These are phyloP conservation scores for Saturnispora sanitii DNA, from an alignment of 805 yeast species.

Conservation along the genomic window DNA sequence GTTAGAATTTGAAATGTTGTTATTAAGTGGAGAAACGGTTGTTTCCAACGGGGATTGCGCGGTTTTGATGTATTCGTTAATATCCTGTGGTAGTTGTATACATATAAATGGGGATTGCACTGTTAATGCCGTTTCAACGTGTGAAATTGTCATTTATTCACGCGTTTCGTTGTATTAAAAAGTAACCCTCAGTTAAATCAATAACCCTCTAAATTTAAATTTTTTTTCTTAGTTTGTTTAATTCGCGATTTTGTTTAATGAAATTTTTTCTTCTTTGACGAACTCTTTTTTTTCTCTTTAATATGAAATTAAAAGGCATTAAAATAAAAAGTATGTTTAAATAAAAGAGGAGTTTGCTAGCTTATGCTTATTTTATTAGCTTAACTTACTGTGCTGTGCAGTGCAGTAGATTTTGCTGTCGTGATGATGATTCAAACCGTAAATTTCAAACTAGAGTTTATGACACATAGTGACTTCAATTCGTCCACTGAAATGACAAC, in stretches of 20 bases:
- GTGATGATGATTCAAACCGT: constrained; percentile 37
- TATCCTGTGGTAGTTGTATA: neutral
- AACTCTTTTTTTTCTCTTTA: constrained; percentile 2
- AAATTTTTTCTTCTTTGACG: neutral
- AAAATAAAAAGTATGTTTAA: too few species aligned
- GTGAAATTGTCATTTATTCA: neutral
- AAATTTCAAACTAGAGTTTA: constrained; percentile 60
- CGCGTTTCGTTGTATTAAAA: neutral
- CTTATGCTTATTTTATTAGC: too few species aligned
- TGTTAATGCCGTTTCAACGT: neutral
- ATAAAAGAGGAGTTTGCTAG: too few species aligned
- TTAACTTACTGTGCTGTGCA: neutral
- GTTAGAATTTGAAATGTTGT: too few species aligned
- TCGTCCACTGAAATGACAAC: constrained; percentile 24
- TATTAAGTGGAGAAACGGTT: too few species aligned
- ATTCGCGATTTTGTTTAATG: neutral
- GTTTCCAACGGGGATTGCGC: too few species aligned
- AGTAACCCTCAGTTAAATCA: constrained; percentile 3
- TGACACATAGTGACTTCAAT: constrained; percentile 45
- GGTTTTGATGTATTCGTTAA: neutral
- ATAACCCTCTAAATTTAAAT: too few species aligned
- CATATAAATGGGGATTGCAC: neutral
- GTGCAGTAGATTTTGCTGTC: too few species aligned
- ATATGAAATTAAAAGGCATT: neutral
- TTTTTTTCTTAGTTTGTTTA: too few species aligned